Base-by-base conservation (phyloP, 495 filamentous ascomycete species). In the Lasiosphaeris hirsuta region DNA sequence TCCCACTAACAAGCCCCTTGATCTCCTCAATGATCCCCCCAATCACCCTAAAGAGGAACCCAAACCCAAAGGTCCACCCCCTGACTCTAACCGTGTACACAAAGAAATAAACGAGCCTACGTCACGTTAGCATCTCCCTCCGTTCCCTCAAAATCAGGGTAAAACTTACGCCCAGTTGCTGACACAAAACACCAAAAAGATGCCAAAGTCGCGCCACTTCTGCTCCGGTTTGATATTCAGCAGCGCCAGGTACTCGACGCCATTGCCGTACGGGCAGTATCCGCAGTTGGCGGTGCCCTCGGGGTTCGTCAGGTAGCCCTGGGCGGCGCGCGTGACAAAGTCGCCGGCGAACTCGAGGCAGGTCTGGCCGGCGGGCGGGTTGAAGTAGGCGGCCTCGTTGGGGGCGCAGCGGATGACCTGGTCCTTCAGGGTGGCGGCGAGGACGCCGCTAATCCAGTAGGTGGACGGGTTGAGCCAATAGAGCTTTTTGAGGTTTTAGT, bases 151-250 rank as follows among this genome's bases (percentile, higher is more conserved):
- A 11, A 17, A 39, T 18, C 14, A 10, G 34, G 37, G n/a, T n/a
- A 10, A 38, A 44, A 70, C 67, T 66, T 45, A 70, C 67, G 74
- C 65, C 85, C 86, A 93, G 64, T 93, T 93, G 51, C 81, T 84
- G 17, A 92, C 77, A 33, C 86, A 86, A 70, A 92, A 92, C 1
- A 80, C 83, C 36, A 90, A 51, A 75, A 92, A 92, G 54, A 93
- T 87, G 2, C 88, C 90, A 64, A 91, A 89, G 65, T 90, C 81
- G 43, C 80, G 66, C 88, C 88, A 90, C 75, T 88, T 87, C 34
- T 70, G 45, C 17, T 67, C 70, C 1, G 75, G 72, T n/a, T 79
- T 59, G 41, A 95, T 81, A 60, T 92, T 90, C 43, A 95, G 65
- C 0, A 78, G 81, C 0, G 62, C 38, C 68, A 93, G 80, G 58